These are phyloP conservation scores for Myxozyma mucilagina DNA, from an alignment of 805 yeast species.

Conservation along the genomic window DNA sequence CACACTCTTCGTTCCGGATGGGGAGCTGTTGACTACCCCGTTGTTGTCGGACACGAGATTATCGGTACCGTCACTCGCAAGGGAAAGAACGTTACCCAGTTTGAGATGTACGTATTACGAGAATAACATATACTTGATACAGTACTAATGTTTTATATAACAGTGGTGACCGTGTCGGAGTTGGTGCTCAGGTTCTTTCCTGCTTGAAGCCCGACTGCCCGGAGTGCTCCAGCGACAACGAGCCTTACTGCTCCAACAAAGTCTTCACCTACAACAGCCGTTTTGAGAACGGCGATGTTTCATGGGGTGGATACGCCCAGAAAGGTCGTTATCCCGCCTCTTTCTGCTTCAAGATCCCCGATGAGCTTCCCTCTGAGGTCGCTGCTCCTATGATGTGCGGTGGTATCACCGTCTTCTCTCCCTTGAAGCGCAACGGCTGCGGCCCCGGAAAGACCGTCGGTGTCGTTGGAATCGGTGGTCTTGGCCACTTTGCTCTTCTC, in stretches of 20 bases:
- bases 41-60: conserved; percentile 54
- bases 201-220: conserved; percentile 57
- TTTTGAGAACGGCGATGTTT: conserved; percentile 28
- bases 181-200: conserved; percentile 68
- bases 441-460: conserved; percentile 58
- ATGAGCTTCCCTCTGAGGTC: conserved; percentile 49
- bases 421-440: conserved; percentile 52
- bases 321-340: conserved; percentile 59
- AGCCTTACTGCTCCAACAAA: conserved; percentile 54
- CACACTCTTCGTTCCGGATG: conserved; percentile 56
- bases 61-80: conserved; percentile 42
- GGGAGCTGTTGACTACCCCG: conserved; percentile 44
- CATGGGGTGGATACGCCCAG: conserved; percentile 65
- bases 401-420: conserved; percentile 71
- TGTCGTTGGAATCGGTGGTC: conserved; percentile 64
- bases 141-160: neutral
- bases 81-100: conserved; percentile 55
- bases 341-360: conserved; percentile 66
- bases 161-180: conserved; percentile 72
- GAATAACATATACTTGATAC: neutral
- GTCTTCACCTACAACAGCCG: conserved; percentile 52
- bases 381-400: conserved; percentile 80
- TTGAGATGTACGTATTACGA: conserved; percentile 42
- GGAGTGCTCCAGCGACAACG: conserved; percentile 57
- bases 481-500: conserved; percentile 64